These are phyloP conservation scores for Agapanthus africanus DNA, from an alignment of 106 monocot species.

Conservation along the genomic window DNA sequence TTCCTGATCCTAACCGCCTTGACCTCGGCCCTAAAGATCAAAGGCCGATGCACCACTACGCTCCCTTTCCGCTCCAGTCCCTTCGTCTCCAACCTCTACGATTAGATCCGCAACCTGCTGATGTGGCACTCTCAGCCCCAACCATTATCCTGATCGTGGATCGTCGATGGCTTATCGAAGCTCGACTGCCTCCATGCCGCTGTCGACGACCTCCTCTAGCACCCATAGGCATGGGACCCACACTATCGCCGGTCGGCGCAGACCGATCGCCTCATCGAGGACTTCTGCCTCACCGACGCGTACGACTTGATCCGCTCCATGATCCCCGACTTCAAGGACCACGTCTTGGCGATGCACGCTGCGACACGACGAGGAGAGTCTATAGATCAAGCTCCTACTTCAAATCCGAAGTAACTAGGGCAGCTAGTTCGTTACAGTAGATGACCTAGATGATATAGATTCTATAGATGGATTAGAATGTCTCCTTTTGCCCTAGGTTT, in stretches of 20 bases:
- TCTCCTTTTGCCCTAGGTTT: no score
- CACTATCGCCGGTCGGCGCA: constrained; percentile 20
- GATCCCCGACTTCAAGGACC: constrained; percentile 21
- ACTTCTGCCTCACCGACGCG: constrained; percentile 55
- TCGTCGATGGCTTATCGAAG: constrained; percentile 29
- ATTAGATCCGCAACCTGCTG: constrained; percentile 26
- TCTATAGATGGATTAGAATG: no score
- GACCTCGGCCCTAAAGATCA: no score
- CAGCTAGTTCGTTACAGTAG: no score
- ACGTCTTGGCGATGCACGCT: constrained; percentile 22
- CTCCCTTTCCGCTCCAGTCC: constrained; percentile 67
- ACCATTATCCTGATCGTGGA: constrained; percentile 3
- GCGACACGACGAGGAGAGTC: constrained; percentile 46
- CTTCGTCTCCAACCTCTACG: constrained; percentile 42
- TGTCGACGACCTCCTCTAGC: constrained; percentile 50
- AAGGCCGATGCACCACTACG: constrained; percentile 38
- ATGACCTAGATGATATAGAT: no score
- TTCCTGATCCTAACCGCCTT: constrained; percentile 12
- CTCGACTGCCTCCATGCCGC: constrained; percentile 39
- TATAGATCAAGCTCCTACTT: no score
- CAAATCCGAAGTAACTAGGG: no score
- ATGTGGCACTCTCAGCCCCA: constrained; percentile 17
- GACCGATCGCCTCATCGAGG: constrained; percentile 43
- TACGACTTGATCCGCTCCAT: constrained; percentile 39
- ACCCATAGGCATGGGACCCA: constrained; percentile 39